Evolutionary conservation across 805 yeast genomes (phyloP).

Genomic region (Candida parachauliodes): DNA sequence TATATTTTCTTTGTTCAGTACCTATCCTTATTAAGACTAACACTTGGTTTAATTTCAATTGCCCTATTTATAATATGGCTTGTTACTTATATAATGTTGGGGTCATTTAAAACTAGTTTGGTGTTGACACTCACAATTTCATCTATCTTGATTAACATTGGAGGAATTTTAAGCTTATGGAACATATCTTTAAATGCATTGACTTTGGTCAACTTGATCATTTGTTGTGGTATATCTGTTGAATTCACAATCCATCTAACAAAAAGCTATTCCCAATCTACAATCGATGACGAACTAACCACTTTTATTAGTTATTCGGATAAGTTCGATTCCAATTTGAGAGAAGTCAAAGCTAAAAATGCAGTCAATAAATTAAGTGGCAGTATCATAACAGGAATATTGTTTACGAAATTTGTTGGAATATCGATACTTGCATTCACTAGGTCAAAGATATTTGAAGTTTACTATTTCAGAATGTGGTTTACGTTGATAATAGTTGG

Average conservation of each 20-base stretch:
- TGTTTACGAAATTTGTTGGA: conserved; percentile 86
- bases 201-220: conserved; percentile 80
- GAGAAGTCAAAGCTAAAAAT: conserved; percentile 39
- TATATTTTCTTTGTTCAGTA: conserved; percentile 93
- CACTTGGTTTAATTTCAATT: conserved; percentile 49
- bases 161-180: conserved; percentile 76
- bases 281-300: conserved; percentile 14
- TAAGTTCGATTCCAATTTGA: conserved; percentile 2
- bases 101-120: conserved; percentile 59
- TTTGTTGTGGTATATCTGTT: conserved; percentile 91
- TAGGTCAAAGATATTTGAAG: conserved; percentile 79
- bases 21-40: conserved; percentile 54
- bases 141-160: conserved; percentile 66
- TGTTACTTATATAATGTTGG: conserved; percentile 56
- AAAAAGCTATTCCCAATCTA: conserved; percentile 60
- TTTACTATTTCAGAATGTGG: conserved; percentile 97
- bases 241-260: conserved; percentile 90
- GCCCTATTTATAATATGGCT: conserved; percentile 54
- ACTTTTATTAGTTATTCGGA: conserved; percentile 14
- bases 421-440: conserved; percentile 85
- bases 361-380: conserved; percentile 82
- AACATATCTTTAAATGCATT: conserved; percentile 82
- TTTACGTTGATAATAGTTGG: conserved; percentile 71
- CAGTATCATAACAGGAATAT: conserved; percentile 86
- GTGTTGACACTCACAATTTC: conserved; percentile 56